A percentile compares a stretch with the other conserved stretches of the same genome.
These are phyloP conservation scores for Acanthamoeba sp. DNA, from an alignment of 208 protist genomes.

Conservation along the genomic window DNA sequence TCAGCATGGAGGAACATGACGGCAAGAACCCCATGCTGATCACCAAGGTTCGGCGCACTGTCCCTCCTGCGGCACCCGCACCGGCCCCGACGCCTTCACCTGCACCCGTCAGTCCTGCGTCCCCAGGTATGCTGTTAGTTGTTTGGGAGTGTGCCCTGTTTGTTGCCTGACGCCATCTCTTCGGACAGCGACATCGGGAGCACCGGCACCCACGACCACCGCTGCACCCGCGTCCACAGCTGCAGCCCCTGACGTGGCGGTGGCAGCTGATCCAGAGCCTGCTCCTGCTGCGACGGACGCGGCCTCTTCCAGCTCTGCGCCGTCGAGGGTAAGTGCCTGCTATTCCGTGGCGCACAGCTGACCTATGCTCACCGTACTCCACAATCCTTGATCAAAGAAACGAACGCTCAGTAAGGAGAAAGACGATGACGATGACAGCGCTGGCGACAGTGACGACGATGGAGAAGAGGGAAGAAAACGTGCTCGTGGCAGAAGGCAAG, in stretches of 20 bases:
- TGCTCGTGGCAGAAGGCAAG: too few species aligned
- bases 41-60: conserved; percentile 12
- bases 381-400: neutral
- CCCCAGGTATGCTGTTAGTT: neutral
- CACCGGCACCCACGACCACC: neutral
- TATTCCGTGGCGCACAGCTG: too few species aligned
- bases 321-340: neutral
- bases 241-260: neutral
- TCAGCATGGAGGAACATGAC: conserved; percentile 25
- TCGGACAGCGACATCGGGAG: neutral
- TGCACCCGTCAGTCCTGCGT: neutral
- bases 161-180: too few species aligned
- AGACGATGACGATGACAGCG: too few species aligned
- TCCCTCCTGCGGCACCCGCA: neutral
- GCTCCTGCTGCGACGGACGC: neutral
- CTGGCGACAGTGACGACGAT: too few species aligned
- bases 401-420: neutral
- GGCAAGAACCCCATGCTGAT: conserved; percentile 38
- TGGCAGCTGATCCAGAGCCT: neutral
- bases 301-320: neutral
- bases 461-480: too few species aligned
- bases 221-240: too few species aligned
- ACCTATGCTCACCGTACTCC: too few species aligned
- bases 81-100: neutral
- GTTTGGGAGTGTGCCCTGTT: too few species aligned